A percentile compares a stretch with the other conserved stretches of the same genome.
Conservation (phyloP, 129 eudicot species). For the Chrysanthemum lavandulifolium region DNA sequence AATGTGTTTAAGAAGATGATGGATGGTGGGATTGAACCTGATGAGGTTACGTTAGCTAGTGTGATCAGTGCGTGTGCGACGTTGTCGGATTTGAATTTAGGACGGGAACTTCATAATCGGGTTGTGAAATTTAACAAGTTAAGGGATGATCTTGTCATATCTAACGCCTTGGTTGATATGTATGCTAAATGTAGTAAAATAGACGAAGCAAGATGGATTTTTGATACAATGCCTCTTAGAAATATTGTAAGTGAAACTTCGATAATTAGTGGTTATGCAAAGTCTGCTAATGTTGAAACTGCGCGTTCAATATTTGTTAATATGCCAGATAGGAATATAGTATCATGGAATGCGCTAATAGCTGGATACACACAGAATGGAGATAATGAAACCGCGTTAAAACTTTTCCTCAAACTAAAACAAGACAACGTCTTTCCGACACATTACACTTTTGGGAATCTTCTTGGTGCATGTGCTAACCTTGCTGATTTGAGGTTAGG, state of each 20-base stretch:
- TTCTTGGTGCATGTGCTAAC: slow-evolving; percentile 39
- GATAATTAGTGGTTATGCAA: slow-evolving; percentile 16
- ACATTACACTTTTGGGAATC: slow-evolving; percentile 44
- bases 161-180: slow-evolving; percentile 41
- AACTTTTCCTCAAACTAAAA: slow-evolving; percentile 34
- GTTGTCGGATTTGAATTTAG: slow-evolving; percentile 23
- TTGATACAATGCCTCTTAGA: slow-evolving; percentile 37
- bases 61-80: slow-evolving; percentile 11
- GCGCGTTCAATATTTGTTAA: slow-evolving; percentile 32
- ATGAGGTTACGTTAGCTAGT: slow-evolving; percentile 42
- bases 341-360: too few relatives aligned
- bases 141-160: slow-evolving; percentile 39
- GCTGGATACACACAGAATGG: too few relatives aligned
- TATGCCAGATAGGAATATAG: slow-evolving; percentile 27
- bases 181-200: slow-evolving; percentile 38
- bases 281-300: too few relatives aligned
- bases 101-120: slow-evolving; percentile 33
- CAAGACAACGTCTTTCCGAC: slow-evolving; percentile 36
- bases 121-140: slow-evolving; percentile 30
- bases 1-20: slow-evolving; percentile 28
- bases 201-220: slow-evolving; percentile 41
- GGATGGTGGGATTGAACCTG: slow-evolving; percentile 23
- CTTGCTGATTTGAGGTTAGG: slow-evolving; percentile 39
- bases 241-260: slow-evolving; percentile 37
- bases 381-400: slow-evolving; percentile 33